Evolutionary conservation across 2,329 filamentous ascomycete genomes (phyloP), one percentile per base, ranked within the genome.

Genomic region (Apiospora saccharicola): DNA sequence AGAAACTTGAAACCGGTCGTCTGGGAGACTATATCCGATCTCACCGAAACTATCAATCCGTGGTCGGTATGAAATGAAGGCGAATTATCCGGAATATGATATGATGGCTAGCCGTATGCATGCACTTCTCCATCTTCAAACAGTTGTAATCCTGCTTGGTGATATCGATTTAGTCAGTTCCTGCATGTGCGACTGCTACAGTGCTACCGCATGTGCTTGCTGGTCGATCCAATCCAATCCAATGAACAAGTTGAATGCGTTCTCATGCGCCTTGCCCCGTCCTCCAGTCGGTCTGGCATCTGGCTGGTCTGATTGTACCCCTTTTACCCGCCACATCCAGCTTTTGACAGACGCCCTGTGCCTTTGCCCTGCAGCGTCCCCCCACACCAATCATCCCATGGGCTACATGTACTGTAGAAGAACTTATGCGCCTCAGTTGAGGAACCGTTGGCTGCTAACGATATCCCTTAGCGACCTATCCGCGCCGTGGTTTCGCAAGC

Each of bases 301-400:
- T 37, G 53, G 14, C n/a, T 26, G 10, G 30, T n/a, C 53, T 57
- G 24, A 41, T 22, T 37, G 30, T 30, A 64, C 34, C 57, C 57
- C 57, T 64, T 61, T 64, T 64, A 64, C 37, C 57, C 57, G 34
- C 57, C 22, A 64, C 22, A 41, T 41, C 57, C 30, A 64, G 41
- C 26, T 34, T 57, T 57, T 61, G 53, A 61, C 53, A 61, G 53
- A 37, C 26, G 51, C 51, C 53, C 53, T 61, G 53, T 64, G 53
- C 53, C 53, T n/a, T 41, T 41, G 34, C 57, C 57, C 57, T 64
- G 57, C 57, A 34, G 34, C 57, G 41, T n/a, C 57, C 53, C 57
- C 57, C 57, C 57, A 64, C 57, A 41, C 19, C 57, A 41, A 64
- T 37, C 30, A 41, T 41, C 57, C 34, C 57, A 64, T 61, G 22